Percentiles rank a stretch among this genome's conserved stretches.
Evolutionary conservation across 139 green algal species (phyloP).

Genomic region (Microglena sp.): DNA sequence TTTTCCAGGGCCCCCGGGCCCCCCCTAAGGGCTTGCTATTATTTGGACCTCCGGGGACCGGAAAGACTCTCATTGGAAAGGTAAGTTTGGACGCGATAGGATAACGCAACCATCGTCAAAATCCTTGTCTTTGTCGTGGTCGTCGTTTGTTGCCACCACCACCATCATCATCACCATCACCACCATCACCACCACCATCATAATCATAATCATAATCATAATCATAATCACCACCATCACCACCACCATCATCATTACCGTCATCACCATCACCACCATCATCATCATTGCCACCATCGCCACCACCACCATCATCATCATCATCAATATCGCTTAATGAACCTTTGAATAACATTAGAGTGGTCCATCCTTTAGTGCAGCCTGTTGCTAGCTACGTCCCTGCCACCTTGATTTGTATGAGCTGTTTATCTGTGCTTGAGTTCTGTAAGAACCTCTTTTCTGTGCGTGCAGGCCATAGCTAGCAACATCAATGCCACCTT

Average conservation of each 20-base stretch:
- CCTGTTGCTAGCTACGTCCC: neutral
- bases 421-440: neutral
- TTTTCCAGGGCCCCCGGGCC: conserved; percentile 58
- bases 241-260: no score
- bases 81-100: no score
- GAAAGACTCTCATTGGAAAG: conserved; percentile 12
- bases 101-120: no score
- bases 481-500: conserved; percentile 94
- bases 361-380: neutral
- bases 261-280: neutral
- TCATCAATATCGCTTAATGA: neutral
- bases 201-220: no score
- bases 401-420: neutral
- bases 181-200: no score
- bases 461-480: conserved; percentile 92
- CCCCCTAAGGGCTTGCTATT: conserved; percentile 87
- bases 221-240: no score
- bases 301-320: neutral
- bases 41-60: conserved; percentile 59
- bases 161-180: no score
- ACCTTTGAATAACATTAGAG: neutral
- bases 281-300: neutral
- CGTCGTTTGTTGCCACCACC: no score
- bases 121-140: no score
- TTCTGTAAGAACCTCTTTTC: conserved; percentile 15